Evolutionary conservation across 106 monocot genomes (phyloP), one percentile per base, ranked within the genome.

Genomic region (Acorus calamus): DNA sequence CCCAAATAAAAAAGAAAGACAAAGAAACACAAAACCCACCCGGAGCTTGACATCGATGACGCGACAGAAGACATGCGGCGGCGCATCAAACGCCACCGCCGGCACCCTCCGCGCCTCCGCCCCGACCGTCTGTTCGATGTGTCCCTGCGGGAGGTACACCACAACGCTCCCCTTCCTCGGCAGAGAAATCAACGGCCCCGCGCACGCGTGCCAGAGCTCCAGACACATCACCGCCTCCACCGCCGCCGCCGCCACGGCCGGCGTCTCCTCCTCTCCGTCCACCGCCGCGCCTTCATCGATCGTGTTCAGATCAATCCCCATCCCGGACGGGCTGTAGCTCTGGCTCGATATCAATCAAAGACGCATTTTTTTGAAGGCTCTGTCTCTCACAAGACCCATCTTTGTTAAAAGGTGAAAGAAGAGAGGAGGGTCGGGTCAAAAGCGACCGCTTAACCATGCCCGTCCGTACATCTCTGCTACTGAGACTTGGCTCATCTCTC

Each of bases 151-250:
- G 45, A 96, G 76, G 76, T 96, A 96, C 4, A 96, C 94, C 49
- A 96, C 80, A 12, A 83, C 45, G 69, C 84, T 85, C 54, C 87
- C 87, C 69, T 83, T 87, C 69, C 67, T 80, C 45, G 94, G 94
- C 41, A 96, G 81, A 46, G 75, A 80, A 10, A 80, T 69, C 71
- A 78, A 48, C 48, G 87, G 84, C 53, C 94, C 94, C 0, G 94
- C 94, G 60, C 94, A 96, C 7, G 94, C 94, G 66, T 83, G 84
- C 94, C 94, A 96, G 43, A 96, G 87, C 82, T 96, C 94, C 61
- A 90, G 53, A 59, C 89, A 90, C 50, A 96, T 82, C 14, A 69
- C 62, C 11, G 59, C 42, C 4, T 7, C 7, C 14, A 5, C 3
- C 2, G 14, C 7, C 48, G 50, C 4, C 57, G 8, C 53, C 46